Base-by-base conservation (phyloP, 2,329 filamentous ascomycete species). In the Claviceps africana region DNA sequence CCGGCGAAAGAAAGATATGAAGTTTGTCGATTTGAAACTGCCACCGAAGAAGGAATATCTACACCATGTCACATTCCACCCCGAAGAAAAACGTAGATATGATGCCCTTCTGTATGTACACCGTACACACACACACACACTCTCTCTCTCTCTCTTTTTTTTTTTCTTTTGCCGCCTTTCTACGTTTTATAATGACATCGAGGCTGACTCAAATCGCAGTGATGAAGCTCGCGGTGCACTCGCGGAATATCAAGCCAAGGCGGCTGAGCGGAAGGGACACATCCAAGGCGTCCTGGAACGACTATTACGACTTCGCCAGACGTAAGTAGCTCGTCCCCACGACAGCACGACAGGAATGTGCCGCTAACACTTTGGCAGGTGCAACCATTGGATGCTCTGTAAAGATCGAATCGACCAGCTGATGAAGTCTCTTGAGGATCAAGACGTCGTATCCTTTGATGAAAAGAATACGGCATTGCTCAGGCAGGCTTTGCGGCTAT, bases 311-410 rank as follows among this genome's bases (percentile, higher is more conserved):
- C 78, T 95, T 58, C 80, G 90, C 19, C 89, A 95, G 68, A 78
- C 86, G 64, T 76, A 62, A 59, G 67, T 61, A 22, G 10, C n/a
- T 6, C 13, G 7, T 2, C 17, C 15, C 13, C 2, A 30, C 17
- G 11, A 17, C 21, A 42, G 19, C 4, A 17, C 25, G 10, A 28
- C 15, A 11, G 33, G 49, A 31, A 44, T 37, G 4, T 19, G 25
- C 30, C 17, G 52, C 48, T 51, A 17, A 51, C 35, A 49, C n/a
- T 22, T 48, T 4, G 28, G 9, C 22, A 77, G 74, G 13, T 95
- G 89, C 67, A 89, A 91, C 57, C 89, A 95, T 64, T 94, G 88
- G 87, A 83, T 84, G 9, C 76, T 96, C 11, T 88, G 86, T 61
- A 84, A 82, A 48, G 75, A 85, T 33, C 82, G 86, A 13, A 75